Percentiles rank a stretch among this genome's conserved stretches.
These are phyloP conservation scores for Castanospermum australe DNA, from an alignment of 306 rosid genomes.

Conservation along the genomic window DNA sequence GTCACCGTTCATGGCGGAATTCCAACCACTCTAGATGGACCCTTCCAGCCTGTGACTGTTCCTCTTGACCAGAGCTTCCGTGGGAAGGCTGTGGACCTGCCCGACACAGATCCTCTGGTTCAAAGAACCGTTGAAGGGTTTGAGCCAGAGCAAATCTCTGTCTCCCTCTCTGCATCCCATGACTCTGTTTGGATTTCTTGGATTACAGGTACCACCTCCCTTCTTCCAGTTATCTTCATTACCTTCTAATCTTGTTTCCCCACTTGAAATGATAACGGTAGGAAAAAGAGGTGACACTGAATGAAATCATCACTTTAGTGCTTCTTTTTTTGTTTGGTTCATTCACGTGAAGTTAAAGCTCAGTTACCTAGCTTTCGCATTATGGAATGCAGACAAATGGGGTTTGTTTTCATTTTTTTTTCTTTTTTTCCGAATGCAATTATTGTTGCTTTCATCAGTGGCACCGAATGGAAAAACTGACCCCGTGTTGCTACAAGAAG, in stretches of 20 bases:
- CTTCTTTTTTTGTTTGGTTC: neutral
- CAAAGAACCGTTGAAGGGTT: conserved; percentile 53
- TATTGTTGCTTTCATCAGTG: neutral
- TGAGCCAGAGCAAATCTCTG: conserved; percentile 79
- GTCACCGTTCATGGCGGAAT: conserved; percentile 36
- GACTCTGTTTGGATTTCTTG: conserved; percentile 85
- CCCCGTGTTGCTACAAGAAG: neutral
- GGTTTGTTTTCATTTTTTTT: neutral
- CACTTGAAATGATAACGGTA: neutral
- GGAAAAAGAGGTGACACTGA: neutral
- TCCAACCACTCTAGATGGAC: conserved; percentile 75
- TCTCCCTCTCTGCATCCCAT: conserved; percentile 65
- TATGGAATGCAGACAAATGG: neutral
- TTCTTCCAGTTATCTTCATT: neutral
- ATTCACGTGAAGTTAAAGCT: conserved; percentile 4
- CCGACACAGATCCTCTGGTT: conserved; percentile 66
- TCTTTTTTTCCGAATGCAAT: neutral
- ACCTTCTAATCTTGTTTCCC: neutral
- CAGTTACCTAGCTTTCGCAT: neutral
- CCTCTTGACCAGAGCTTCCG: conserved; percentile 69
- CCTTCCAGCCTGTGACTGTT: conserved; percentile 80
- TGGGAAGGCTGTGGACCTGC: conserved; percentile 72
- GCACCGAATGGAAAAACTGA: neutral
- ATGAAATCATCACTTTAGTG: neutral
- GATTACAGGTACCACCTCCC: conserved; percentile 60